phyloP scores from a whole-genome alignment of 2,329 filamentous ascomycete genomes.

The Aspergillus pseudoglaucus region DNA sequence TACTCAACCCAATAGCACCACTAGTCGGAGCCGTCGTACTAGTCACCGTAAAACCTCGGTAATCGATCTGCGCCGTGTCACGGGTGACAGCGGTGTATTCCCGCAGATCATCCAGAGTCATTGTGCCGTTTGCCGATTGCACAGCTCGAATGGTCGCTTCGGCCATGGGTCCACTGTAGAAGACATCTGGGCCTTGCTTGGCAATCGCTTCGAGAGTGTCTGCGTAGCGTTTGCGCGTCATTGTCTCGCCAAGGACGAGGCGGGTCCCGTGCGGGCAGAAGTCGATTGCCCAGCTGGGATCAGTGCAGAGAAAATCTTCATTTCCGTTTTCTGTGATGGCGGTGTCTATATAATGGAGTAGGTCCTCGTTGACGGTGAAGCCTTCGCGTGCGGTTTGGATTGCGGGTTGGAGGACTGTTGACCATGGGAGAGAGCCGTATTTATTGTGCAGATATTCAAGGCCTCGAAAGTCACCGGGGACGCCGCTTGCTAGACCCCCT shows the following conservation, averaged over 20 bases:
- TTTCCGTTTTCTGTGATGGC: constrained; percentile 39
- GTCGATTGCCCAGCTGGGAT: constrained; percentile 76
- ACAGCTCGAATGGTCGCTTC: constrained; percentile 66
- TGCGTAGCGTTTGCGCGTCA: constrained; percentile 76
- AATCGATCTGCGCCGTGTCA: constrained; percentile 57
- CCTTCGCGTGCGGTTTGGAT: constrained; percentile 67
- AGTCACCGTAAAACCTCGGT: constrained; percentile 64
- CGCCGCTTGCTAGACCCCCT: constrained; percentile 63
- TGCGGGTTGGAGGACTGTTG: constrained; percentile 65
- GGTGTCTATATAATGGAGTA: constrained; percentile 64
- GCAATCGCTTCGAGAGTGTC: constrained; percentile 73
- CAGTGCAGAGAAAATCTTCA: constrained; percentile 62
- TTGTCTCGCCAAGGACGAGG: constrained; percentile 64
- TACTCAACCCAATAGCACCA: constrained; percentile 67
- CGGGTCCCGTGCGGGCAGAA: constrained; percentile 78
- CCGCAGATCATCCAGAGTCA: constrained; percentile 71
- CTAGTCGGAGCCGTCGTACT: constrained; percentile 64
- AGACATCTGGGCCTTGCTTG: constrained; percentile 62
- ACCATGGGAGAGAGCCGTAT: constrained; percentile 60
- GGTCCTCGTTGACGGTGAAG: constrained; percentile 66
- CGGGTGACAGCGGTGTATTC: constrained; percentile 65
- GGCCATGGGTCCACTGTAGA: constrained; percentile 68
- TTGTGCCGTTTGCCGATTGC: constrained; percentile 66
- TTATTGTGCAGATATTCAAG: constrained; percentile 67
- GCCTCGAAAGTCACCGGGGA: constrained; percentile 61